Evolutionary conservation across 805 yeast genomes (phyloP).

Genomic region (Wickerhamomyces subpelliculosus): DNA sequence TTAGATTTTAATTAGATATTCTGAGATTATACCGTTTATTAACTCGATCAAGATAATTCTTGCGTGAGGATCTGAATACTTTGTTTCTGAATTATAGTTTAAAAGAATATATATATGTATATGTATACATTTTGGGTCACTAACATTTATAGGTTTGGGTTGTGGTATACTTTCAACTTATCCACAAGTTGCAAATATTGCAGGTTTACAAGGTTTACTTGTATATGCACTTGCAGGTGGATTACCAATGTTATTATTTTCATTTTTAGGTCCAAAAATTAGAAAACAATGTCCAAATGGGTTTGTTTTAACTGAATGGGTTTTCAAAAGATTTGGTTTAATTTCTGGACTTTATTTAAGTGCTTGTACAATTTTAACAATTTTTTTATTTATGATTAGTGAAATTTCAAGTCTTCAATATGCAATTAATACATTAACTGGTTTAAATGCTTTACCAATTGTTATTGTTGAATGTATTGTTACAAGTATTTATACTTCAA

Average conservation of each 20-base stretch:
- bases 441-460: conserved; percentile 70
- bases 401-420: conserved; percentile 76
- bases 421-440: conserved; percentile 74
- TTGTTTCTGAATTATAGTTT: too few species aligned
- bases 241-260: conserved; percentile 79
- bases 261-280: conserved; percentile 74
- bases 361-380: conserved; percentile 74
- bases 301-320: conserved; percentile 92
- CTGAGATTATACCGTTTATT: too few species aligned
- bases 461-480: conserved; percentile 82
- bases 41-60: too few species aligned
- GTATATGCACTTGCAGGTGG: conserved; percentile 79
- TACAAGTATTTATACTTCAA: conserved; percentile 77
- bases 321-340: conserved; percentile 71
- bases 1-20: too few species aligned
- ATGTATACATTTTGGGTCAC: too few species aligned
- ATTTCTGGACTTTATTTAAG: conserved; percentile 70
- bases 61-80: too few species aligned
- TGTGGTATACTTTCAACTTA: conserved; percentile 84
- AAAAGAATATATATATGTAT: too few species aligned
- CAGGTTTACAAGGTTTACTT: conserved; percentile 82
- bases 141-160: too few species aligned
- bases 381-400: conserved; percentile 81
- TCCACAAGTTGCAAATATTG: conserved; percentile 76
- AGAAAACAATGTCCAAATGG: conserved; percentile 81